phyloP scores from a whole-genome alignment of 78 protist species.

The Speleostelium caveatum region DNA sequence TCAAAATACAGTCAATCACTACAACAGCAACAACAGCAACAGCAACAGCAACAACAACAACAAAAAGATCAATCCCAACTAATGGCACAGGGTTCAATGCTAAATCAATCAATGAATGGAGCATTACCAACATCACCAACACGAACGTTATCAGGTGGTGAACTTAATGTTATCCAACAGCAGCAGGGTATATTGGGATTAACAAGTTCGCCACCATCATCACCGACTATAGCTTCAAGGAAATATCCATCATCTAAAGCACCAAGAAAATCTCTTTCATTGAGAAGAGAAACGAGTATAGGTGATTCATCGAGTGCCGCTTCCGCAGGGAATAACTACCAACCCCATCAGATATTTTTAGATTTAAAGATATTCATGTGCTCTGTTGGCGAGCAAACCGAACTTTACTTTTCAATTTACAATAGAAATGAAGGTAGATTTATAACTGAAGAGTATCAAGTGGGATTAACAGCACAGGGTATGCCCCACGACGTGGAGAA shows the following conservation, averaged over 20 bases:
- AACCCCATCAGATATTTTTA: slow-evolving; percentile 58
- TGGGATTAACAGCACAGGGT: slow-evolving; percentile 57
- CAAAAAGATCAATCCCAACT: neutral
- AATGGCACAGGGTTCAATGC: too few species aligned
- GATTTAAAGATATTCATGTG: slow-evolving; percentile 68
- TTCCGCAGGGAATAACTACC: slow-evolving; percentile 4
- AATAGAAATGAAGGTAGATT: slow-evolving; percentile 53
- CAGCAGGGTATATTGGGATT: too few species aligned
- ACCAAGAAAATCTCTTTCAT: neutral
- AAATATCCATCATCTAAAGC: too few species aligned
- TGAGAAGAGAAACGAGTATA: neutral
- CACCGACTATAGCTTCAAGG: too few species aligned
- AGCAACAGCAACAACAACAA: neutral
- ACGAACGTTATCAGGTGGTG: neutral
- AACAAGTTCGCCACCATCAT: too few species aligned
- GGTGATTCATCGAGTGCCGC: slow-evolving; percentile 7
- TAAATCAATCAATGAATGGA: too few species aligned
- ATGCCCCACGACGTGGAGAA: slow-evolving; percentile 68
- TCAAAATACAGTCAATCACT: slow-evolving; percentile 6
- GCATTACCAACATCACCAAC: neutral
- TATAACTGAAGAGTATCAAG: slow-evolving; percentile 71
- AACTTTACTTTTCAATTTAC: slow-evolving; percentile 59
- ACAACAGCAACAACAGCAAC: neutral
- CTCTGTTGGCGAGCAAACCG: slow-evolving; percentile 69
- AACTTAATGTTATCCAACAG: too few species aligned